phyloP scores from a whole-genome alignment of 208 protist species.

The Strigomonas galati region DNA sequence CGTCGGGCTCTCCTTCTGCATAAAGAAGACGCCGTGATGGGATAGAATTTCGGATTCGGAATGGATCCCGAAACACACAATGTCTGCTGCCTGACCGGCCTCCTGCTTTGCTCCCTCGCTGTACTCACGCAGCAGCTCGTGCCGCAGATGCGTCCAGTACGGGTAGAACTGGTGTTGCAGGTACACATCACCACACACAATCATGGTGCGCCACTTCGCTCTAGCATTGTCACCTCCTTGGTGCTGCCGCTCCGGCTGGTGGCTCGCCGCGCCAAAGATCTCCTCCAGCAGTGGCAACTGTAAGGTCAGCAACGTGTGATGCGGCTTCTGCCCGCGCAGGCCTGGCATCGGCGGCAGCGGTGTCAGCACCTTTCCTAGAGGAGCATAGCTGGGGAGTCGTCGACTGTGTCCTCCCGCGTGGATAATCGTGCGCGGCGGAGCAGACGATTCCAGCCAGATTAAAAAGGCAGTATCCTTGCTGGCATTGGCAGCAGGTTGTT shows the following conservation, averaged over 20 bases:
- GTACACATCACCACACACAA: constrained; percentile 43
- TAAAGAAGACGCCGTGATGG: constrained; percentile 48
- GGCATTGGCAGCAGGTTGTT: constrained; percentile 4
- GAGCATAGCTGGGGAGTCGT: constrained; percentile 43
- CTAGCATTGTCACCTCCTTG: background rate
- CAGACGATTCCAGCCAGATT: constrained; percentile 15
- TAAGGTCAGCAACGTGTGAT: constrained; percentile 36
- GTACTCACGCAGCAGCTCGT: background rate
- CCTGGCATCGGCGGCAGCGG: constrained; percentile 35
- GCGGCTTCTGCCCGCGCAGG: constrained; percentile 26
- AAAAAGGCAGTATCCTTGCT: background rate
- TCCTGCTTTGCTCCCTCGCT: constrained; percentile 7
- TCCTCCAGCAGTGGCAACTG: constrained; percentile 27
- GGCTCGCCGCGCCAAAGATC: constrained; percentile 14
- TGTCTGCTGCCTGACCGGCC: constrained; percentile 30
- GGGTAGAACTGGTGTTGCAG: constrained; percentile 16
- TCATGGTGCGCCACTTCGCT: constrained; percentile 29
- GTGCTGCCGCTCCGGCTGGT: constrained; percentile 18
- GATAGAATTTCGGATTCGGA: constrained; percentile 15
- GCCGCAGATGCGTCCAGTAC: constrained; percentile 11
- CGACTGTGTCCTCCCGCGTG: constrained; percentile 50
- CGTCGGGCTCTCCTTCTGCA: constrained; percentile 9
- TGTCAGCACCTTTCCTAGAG: constrained; percentile 40
- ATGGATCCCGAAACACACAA: constrained; percentile 45
- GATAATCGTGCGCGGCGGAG: constrained; percentile 24